Evolutionary conservation across 2,329 filamentous ascomycete species (phyloP), one percentile per base, ranked within the genome.

Genomic region (Aureobasidium sp.): DNA sequence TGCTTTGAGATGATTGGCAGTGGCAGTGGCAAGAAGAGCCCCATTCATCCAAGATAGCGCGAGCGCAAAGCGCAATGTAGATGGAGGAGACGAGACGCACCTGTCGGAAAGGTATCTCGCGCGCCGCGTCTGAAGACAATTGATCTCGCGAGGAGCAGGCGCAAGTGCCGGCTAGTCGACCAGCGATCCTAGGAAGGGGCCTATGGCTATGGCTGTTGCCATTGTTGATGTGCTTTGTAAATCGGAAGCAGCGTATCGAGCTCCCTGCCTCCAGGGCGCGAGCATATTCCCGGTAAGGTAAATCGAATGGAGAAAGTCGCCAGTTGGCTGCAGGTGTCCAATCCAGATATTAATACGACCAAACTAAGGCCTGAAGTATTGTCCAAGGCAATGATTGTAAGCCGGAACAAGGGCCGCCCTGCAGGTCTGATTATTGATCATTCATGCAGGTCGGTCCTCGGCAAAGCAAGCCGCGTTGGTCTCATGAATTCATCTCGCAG

Each of bases 401-500:
- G 50, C 34, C 50, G 34, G 34, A 24, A 41, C 2, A 17, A 26
- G 26, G 20, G n/a, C 48, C 34, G 34, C 20, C 20, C 34, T 52
- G 34, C 50, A 55, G 12, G 51, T 36, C 24, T 43, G 51, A 55
- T 55, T 55, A 32, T 55, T 55, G 51, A 39, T 55, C 36, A 55
- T 32, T 29, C 17, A 55, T 55, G 51, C 51, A 55, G 29, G 51
- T 5, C 37, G 51, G 43, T 55, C 36, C 17, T 43, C 51, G 37
- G 51, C 29, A 43, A 24, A 43, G 37, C 26, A 13, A 55, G 51
- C 51, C 51, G 37, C 51, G 13, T 55, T 55, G 37, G 10, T 29
- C 34, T 20, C 34, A 24, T 27, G 50, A 13, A 27, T 17, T 17
- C 50, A 39, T 39, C 34, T 39, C 34, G 50, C 10, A 34, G 26